Base-by-base conservation (phyloP, 202 grass and related monocot genomes). In the Brachypodium distachyon region DNA sequence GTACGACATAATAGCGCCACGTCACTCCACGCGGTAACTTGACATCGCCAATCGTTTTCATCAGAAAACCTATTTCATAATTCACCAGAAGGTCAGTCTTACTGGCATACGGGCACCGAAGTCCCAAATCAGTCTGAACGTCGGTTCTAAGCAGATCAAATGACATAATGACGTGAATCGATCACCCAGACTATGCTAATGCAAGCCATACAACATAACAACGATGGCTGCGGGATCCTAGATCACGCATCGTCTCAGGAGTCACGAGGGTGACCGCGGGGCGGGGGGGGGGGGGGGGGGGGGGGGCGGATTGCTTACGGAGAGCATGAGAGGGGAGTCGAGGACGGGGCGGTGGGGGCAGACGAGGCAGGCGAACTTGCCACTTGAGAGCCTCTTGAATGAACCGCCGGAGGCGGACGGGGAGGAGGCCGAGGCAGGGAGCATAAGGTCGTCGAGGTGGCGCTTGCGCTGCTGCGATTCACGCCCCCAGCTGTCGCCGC, bases 261-360 rank as follows among this genome's bases (percentile, higher is more conserved):
- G 13, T 44, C 9, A 19, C 27, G 50, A 27, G 28, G 18, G 38
- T 63, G 33, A 63, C 0, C 8, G 6, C 16, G 28, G 14, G 32
- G 1, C 29, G 32, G 16, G 29, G 28, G 6, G 56, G 18, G 27
- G 56, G 6, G 9, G 2, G 14, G 14, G 18, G 28, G 16, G 28
- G 25, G 5, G 26, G 54, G 10, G 60, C 38, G 11, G 40, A 28
- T 54, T 10, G 54, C 90, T 89, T 71, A 97, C 88, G n/a, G 93
- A 90, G 64, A 91, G 78, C 88, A 97, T 89, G 83, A 93, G 80
- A 34, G 83, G 23, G 53, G 83, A 77, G 34, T 93, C 85, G 43
- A 97, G 85, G 80, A 97, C 77, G 46, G 88, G 90, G 70, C 80
- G 87, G 80, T 81, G 77, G 61, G 85, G 87, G 63, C 93, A 97